Evolutionary conservation across 331 rosid genomes (phyloP).

Genomic region (Quercus phellos): DNA sequence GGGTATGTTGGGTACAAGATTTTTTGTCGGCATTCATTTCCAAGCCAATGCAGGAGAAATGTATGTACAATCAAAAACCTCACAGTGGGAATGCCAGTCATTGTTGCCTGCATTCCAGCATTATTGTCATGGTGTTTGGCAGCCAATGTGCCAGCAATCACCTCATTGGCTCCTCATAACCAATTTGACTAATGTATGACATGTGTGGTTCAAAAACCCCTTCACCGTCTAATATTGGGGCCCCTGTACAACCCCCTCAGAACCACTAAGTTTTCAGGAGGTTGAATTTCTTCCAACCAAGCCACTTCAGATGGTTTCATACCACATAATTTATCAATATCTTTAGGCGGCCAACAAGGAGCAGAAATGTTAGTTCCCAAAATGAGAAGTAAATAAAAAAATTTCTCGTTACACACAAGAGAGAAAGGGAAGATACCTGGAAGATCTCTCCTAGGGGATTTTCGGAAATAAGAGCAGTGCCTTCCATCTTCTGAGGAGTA

Average conservation of each 20-base stretch:
- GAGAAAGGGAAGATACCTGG: slow-evolving; percentile 25
- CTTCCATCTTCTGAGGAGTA: slow-evolving; percentile 34
- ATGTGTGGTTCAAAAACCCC: neutral
- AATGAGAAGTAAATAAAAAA: neutral
- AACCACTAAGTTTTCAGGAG: slow-evolving; percentile 29
- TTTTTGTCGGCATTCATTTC: slow-evolving; percentile 6
- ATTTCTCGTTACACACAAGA: neutral
- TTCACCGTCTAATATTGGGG: slow-evolving; percentile 34
- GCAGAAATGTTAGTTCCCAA: neutral
- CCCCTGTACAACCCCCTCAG: slow-evolving; percentile 35
- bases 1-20: neutral
- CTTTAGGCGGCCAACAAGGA: neutral
- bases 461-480: slow-evolving; percentile 37
- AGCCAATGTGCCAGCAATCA: neutral
- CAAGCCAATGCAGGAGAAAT: slow-evolving; percentile 5
- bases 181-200: slow-evolving; percentile 9
- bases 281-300: slow-evolving; percentile 37
- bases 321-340: slow-evolving; percentile 16
- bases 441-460: slow-evolving; percentile 22
- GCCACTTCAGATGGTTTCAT: slow-evolving; percentile 22
- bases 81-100: slow-evolving; percentile 2
- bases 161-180: slow-evolving; percentile 13
- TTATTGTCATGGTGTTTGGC: neutral
- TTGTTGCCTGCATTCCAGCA: slow-evolving; percentile 4
- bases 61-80: slow-evolving; percentile 30